Base-by-base conservation (phyloP, 331 rosid species). In the Prunus yedoensis region DNA sequence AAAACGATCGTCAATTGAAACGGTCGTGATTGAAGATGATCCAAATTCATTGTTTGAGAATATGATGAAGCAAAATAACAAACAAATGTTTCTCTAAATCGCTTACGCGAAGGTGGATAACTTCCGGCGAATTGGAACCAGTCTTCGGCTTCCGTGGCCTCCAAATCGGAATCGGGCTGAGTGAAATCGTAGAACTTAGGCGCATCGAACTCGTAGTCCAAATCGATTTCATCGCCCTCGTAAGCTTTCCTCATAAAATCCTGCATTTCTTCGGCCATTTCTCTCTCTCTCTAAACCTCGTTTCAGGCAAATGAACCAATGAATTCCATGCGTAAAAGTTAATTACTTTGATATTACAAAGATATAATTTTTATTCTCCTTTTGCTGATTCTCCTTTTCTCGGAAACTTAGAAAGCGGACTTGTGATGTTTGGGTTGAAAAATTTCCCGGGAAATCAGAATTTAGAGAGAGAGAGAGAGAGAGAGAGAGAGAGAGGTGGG, bases 31-130 rank as follows among this genome's bases (percentile, higher is more conserved):
- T 23, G 46, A 32, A 50, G 8, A 51, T 69, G 5, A 52, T 70
- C n/a, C n/a, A n/a, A n/a, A n/a, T n/a, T n/a, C 32, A 0, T 52
- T 2, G 35, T 54, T 41, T 35, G 20, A 15, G 58, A 38, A 54
- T 16, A 71, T 66, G 41, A 10, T 45, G 41, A 35, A 27, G 15
- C 38, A 14, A 8, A 78, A 47, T 4, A 47, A 9, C 27, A 16
- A 62, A 51, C 0, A 57, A 45, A 49, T 10, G 64, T 10, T 5
- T 50, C 28, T 8, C 10, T n/a, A 63, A 65, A 81, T 68, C 54
- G 54, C 97, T 87, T 82, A 94, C 99, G 97, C 20, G 97, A 89
- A 70, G 97, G 93, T 7, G 91, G 90, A 78, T 84, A 83, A 70
- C 78, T 70, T 52, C 62, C 63, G 5, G 89, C 86, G 9, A 43